These are phyloP conservation scores for Phytophthora aleatoria DNA, from an alignment of 352 stramenopile genomes.

Conservation along the genomic window DNA sequence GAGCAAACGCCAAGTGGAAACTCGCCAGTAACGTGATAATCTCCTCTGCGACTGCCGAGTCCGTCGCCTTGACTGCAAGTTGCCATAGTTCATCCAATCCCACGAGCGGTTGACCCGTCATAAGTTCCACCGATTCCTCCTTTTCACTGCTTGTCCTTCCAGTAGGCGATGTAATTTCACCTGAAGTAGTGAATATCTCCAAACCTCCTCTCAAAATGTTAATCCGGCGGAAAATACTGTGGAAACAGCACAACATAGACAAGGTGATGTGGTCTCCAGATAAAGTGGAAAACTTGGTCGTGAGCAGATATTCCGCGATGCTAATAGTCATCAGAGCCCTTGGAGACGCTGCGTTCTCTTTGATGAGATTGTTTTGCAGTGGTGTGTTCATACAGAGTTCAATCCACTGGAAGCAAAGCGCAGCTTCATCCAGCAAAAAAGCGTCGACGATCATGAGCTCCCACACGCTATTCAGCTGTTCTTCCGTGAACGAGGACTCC, in stretches of 20 bases:
- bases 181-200: constrained; percentile 29
- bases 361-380: constrained; percentile 6
- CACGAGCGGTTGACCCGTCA: constrained; percentile 44
- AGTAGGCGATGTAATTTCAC: constrained; percentile 12
- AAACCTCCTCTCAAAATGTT: constrained; percentile 52
- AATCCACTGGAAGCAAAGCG: constrained; percentile 80
- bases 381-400: constrained; percentile 61
- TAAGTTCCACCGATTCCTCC: constrained; percentile 37
- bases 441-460: constrained; percentile 43
- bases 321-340: constrained; percentile 30
- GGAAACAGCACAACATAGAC: constrained; percentile 66
- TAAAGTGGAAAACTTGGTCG: constrained; percentile 51
- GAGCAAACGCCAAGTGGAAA: constrained; percentile 62
- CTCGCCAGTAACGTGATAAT: constrained; percentile 59
- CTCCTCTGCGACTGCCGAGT: constrained; percentile 62
- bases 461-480: constrained; percentile 53
- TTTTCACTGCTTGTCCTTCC: constrained; percentile 22
- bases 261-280: constrained; percentile 39
- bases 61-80: constrained; percentile 46
- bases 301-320: constrained; percentile 42
- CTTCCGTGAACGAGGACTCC: constrained; percentile 7
- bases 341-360: background rate
- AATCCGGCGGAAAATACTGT: constrained; percentile 67
- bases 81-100: constrained; percentile 67
- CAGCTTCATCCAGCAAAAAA: constrained; percentile 45